A percentile compares a stretch with the other conserved stretches of the same genome.
Evolutionary conservation across 371 early-diverging fungal species (phyloP).

Genomic region (Haplosporangium sp.): DNA sequence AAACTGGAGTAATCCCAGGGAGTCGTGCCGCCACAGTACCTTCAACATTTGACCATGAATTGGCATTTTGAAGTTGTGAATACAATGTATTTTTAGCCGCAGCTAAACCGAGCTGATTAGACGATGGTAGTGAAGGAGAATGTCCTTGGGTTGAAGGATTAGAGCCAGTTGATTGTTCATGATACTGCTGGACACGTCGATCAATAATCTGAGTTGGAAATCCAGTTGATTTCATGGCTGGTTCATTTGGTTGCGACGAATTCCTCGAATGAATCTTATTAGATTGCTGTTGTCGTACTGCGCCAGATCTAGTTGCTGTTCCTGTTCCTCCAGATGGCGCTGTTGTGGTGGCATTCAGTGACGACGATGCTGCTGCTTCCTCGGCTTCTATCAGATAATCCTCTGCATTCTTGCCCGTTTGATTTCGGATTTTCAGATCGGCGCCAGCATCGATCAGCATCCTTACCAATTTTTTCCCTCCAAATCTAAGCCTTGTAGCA

Average conservation of each 20-base stretch:
- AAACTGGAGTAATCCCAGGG: background rate
- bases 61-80: constrained; percentile 2
- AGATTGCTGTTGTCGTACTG: background rate
- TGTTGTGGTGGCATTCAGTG: background rate
- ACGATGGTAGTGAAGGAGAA: background rate
- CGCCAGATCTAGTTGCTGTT: background rate
- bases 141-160: background rate
- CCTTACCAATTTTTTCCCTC: constrained; percentile 78
- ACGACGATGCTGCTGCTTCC: constrained; percentile 7
- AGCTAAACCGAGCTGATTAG: background rate
- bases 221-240: background rate
- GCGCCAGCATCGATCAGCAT: constrained; percentile 89
- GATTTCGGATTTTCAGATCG: constrained; percentile 76
- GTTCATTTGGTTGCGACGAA: background rate
- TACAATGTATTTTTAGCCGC: background rate
- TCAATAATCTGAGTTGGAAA: constrained; percentile 14
- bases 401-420: constrained; percentile 73
- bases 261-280: background rate
- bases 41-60: background rate
- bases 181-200: background rate
- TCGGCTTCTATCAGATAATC: constrained; percentile 62
- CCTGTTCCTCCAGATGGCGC: background rate
- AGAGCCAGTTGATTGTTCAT: background rate
- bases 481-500: constrained; percentile 79
- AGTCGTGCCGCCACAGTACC: background rate